phyloP scores from a whole-genome alignment of 179 eudicot genomes.

The Silene coronaria region DNA sequence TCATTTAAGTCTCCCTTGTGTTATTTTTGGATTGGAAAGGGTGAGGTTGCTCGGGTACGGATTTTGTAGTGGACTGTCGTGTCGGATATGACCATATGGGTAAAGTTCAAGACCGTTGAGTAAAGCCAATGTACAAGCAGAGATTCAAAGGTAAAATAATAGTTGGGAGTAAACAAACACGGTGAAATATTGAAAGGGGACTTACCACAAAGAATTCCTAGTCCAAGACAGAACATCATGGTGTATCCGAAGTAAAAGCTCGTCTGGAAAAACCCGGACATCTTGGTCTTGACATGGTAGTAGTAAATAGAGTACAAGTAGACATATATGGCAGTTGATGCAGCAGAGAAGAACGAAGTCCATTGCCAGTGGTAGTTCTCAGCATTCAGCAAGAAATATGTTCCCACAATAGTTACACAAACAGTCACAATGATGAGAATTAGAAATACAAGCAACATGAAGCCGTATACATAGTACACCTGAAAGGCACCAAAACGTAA shows the following conservation, averaged over 20 bases:
- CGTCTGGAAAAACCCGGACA: slow-evolving; percentile 95
- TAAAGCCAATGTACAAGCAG: too few species aligned
- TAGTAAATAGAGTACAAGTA: slow-evolving; percentile 77
- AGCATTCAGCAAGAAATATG: slow-evolving; percentile 92
- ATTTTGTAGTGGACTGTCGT: too few species aligned
- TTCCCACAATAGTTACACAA: slow-evolving; percentile 89
- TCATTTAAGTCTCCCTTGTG: too few species aligned
- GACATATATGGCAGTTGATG: slow-evolving; percentile 86
- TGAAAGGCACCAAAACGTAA: slow-evolving; percentile 24
- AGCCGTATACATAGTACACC: slow-evolving; percentile 97
- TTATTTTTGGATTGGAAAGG: too few species aligned
- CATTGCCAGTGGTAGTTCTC: slow-evolving; percentile 98
- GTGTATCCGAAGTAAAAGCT: slow-evolving; percentile 96
- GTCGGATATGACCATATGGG: too few species aligned
- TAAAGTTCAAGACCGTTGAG: too few species aligned
- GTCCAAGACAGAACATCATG: slow-evolving; percentile 82
- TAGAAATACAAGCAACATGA: slow-evolving; percentile 90
- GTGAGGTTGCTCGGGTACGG: too few species aligned
- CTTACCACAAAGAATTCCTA: slow-evolving; percentile 84
- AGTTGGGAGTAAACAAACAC: not conserved
- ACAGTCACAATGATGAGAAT: slow-evolving; percentile 80
- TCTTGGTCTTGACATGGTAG: slow-evolving; percentile 86
- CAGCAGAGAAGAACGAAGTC: slow-evolving; percentile 93
- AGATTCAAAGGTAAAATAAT: not conserved
- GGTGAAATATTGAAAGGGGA: not conserved